Base-by-base conservation (phyloP, 208 protist genomes). In the Trypanosoma brucei region DNA sequence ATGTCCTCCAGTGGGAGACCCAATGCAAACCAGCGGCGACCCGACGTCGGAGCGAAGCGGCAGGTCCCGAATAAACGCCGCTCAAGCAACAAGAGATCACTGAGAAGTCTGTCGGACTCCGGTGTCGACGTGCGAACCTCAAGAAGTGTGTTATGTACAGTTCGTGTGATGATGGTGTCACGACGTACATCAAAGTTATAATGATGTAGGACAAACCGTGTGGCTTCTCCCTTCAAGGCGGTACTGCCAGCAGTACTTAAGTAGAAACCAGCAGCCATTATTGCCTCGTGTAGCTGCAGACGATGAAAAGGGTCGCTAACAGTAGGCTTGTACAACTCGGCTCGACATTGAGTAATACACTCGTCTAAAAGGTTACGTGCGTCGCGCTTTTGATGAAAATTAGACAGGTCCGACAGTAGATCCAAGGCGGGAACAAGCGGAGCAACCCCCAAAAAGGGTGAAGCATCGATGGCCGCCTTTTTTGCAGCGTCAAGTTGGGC, bases 141-240 rank as follows among this genome's bases (percentile, higher is more conserved):
- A 6, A 78, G 68, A 30, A 91, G 74, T 14, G 76, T 79, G 33
- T 91, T 72, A 52, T 91, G 84, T 40, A 91, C 78, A 48, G 74
- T 74, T 31, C 76, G 72, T 2, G 90, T 91, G 60, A 95, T 93
- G 22, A 50, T 31, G 2, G 67, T 86, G 70, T 96, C 90, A 22
- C 90, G 90, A 37, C 90, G 90, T 13, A 96, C 72, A 67, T 93
- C 86, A 65, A 93, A 93, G 62, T 93, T 93, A 76, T 88, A 96
- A 75, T 96, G 90, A 59, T 93, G 83, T 14, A 93, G 59, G 14
- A 92, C 83, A 75, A 92, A 96, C 31, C 90, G 78, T 37, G 83
- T 78, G 11, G 60, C 65, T 67, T 93, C 86, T 22, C 86, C 86
- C 40, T 89, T 78, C 5, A 93, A 74, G 36, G 82, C 72, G n/a